Conservation (phyloP, 1,284 basidiomycete genomes). For the Polyporus tsugae region DNA sequence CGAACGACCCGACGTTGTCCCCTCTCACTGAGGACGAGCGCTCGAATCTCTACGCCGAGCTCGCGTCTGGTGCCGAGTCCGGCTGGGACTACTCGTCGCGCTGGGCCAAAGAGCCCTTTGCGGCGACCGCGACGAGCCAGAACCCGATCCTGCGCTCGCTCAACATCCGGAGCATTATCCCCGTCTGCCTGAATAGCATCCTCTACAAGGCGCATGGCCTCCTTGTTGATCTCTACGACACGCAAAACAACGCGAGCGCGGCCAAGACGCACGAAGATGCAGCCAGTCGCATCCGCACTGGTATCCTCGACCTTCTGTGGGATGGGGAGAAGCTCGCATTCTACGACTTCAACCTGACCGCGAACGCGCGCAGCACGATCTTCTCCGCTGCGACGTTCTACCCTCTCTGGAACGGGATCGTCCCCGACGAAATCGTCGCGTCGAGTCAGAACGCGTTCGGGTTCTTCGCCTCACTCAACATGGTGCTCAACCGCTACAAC, state of each 20-base stretch:
- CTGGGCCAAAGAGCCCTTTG: slow-evolving; percentile 57
- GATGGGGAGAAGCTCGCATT: slow-evolving; percentile 84
- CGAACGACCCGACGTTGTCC: slow-evolving; percentile 63
- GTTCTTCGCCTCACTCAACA: slow-evolving; percentile 77
- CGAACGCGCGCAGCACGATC: slow-evolving; percentile 66
- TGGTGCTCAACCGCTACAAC: slow-evolving; percentile 85
- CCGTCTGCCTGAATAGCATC: slow-evolving; percentile 87
- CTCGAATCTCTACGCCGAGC: slow-evolving; percentile 83
- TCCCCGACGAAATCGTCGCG: slow-evolving; percentile 73
- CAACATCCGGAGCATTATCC: slow-evolving; percentile 75
- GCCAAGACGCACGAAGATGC: slow-evolving; percentile 63
- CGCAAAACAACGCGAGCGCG: slow-evolving; percentile 50
- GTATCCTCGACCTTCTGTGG: slow-evolving; percentile 90
- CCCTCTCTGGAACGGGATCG: slow-evolving; percentile 88
- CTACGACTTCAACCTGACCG: slow-evolving; percentile 86
- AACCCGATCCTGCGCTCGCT: slow-evolving; percentile 72
- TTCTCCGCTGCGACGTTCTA: slow-evolving; percentile 84
- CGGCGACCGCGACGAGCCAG: slow-evolving; percentile 45
- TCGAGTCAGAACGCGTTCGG: slow-evolving; percentile 72
- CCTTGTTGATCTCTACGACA: slow-evolving; percentile 72
- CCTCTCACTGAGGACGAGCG: slow-evolving; percentile 68
- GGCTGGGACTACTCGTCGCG: slow-evolving; percentile 66
- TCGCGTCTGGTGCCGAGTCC: slow-evolving; percentile 88
- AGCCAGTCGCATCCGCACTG: slow-evolving; percentile 67
- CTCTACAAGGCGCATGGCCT: slow-evolving; percentile 72